Percentiles rank a stretch among this genome's conserved stretches.
These are phyloP conservation scores for Hyaloscypha hepaticicola DNA, from an alignment of 495 filamentous ascomycete species.

Conservation along the genomic window DNA sequence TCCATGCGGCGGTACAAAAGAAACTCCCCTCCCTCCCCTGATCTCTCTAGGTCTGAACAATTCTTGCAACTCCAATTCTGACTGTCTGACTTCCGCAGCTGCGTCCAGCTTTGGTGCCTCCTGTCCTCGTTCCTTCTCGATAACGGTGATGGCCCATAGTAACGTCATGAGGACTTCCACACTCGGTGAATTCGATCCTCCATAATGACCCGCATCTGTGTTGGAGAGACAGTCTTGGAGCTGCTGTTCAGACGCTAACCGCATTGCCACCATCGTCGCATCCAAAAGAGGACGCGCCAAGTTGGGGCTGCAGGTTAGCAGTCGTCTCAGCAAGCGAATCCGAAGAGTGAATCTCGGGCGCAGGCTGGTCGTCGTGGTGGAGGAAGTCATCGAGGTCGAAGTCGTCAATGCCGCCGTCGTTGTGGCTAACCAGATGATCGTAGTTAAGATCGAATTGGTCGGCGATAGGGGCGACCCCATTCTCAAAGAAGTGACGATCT, in stretches of 20 bases:
- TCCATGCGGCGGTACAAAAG: slow-evolving; percentile 9
- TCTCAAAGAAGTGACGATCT: slow-evolving; percentile 76
- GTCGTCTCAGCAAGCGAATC: slow-evolving; percentile 47
- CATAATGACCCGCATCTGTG: slow-evolving; percentile 38
- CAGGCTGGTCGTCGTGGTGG: slow-evolving; percentile 41
- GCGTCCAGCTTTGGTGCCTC: slow-evolving; percentile 27
- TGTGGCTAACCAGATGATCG: slow-evolving; percentile 84
- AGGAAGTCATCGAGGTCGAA: slow-evolving; percentile 56
- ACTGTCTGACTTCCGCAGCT: slow-evolving; percentile 30
- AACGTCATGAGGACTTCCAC: slow-evolving; percentile 52
- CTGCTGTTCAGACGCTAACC: slow-evolving; percentile 53
- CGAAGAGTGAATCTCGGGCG: slow-evolving; percentile 44
- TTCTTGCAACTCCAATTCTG: slow-evolving; percentile 24
- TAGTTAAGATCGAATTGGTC: slow-evolving; percentile 67
- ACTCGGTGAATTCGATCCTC: slow-evolving; percentile 47
- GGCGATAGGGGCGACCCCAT: slow-evolving; percentile 69
- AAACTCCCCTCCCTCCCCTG: slow-evolving; percentile 6
- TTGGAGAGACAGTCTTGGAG: slow-evolving; percentile 32
- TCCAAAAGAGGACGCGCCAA: slow-evolving; percentile 87
- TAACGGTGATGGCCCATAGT: slow-evolving; percentile 48
- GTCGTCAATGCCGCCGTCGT: slow-evolving; percentile 55
- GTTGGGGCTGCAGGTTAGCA: slow-evolving; percentile 80
- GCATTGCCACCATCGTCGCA: slow-evolving; percentile 90
- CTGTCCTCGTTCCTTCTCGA: slow-evolving; percentile 26
- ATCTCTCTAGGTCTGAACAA: slow-evolving; percentile 30